phyloP scores from a whole-genome alignment of 768 basidiomycete genomes.

The Rhodotorula babjevae region DNA sequence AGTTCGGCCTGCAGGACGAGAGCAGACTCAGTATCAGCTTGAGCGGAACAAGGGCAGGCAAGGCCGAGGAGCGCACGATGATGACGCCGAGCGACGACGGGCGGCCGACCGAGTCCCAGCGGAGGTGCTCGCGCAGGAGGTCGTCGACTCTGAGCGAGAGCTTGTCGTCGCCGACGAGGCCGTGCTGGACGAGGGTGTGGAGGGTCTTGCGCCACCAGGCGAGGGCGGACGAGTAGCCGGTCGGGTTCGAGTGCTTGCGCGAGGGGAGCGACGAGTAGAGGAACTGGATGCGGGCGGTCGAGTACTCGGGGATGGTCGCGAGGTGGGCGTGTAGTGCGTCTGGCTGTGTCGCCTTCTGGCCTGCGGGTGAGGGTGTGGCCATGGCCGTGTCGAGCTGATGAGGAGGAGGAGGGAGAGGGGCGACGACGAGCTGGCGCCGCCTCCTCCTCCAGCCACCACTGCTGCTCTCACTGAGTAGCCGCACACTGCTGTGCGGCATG shows the following conservation, averaged over 20 bases:
- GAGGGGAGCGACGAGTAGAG: constrained; percentile 33
- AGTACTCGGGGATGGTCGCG: constrained; percentile 18
- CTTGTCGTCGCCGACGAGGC: constrained; percentile 22
- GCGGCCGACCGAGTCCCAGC: constrained; percentile 23
- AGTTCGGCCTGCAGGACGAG: constrained; percentile 12
- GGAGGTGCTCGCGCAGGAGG: constrained; percentile 13
- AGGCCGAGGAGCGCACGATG: constrained; percentile 6
- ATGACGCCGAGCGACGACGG: constrained; percentile 31
- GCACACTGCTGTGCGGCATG: not conserved
- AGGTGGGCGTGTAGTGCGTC: constrained; percentile 6
- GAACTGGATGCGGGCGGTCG: constrained; percentile 17
- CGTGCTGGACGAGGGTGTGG: constrained; percentile 10
- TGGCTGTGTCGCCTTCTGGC: accelerated
- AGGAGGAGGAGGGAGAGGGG: too few species aligned
- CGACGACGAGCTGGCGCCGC: too few species aligned
- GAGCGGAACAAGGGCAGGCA: accelerated
- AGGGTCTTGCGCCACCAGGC: constrained; percentile 35
- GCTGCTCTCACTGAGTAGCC: too few species aligned
- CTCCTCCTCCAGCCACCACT: too few species aligned
- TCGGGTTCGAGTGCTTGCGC: constrained; percentile 33
- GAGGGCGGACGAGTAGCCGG: constrained; percentile 34
- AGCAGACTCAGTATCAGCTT: not conserved
- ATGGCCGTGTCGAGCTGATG: not conserved
- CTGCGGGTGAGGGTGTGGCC: not conserved
- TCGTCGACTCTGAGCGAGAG: constrained; percentile 31